These are phyloP conservation scores for Ceratobasidium sp. DNA, from an alignment of 1,284 basidiomycete species.

Conservation along the genomic window DNA sequence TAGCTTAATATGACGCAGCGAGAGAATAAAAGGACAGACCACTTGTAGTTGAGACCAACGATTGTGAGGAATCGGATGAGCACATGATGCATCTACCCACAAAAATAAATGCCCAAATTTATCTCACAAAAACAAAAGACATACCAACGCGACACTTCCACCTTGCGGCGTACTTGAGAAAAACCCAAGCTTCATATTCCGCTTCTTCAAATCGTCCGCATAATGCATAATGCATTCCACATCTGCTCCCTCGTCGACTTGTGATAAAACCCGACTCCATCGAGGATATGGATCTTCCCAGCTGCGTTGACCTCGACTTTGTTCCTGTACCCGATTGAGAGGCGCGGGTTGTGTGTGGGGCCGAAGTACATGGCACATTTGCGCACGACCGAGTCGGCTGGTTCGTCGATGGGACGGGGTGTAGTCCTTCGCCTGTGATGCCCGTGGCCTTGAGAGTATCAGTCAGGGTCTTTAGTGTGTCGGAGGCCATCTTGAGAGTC, in stretches of 20 bases:
- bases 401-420: constrained; percentile 80
- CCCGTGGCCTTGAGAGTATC: constrained; percentile 63
- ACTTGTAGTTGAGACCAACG: constrained; percentile 83
- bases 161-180: constrained; percentile 93
- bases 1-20: neutral
- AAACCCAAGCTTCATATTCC: constrained; percentile 87
- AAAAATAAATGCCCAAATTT: constrained; percentile 48
- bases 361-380: constrained; percentile 84
- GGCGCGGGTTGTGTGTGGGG: constrained; percentile 72
- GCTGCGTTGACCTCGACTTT: constrained; percentile 83
- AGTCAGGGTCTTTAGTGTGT: constrained; percentile 62
- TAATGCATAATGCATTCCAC: constrained; percentile 84
- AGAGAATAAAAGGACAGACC: constrained; percentile 61
- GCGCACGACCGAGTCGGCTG: constrained; percentile 84
- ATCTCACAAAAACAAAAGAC: constrained; percentile 53
- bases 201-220: constrained; percentile 83
- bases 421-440: constrained; percentile 59
- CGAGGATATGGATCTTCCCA: constrained; percentile 82
- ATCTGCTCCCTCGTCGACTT: constrained; percentile 76
- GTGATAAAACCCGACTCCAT: constrained; percentile 78
- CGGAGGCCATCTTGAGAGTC: constrained; percentile 54
- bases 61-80: constrained; percentile 83
- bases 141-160: constrained; percentile 88
- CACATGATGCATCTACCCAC: constrained; percentile 85
- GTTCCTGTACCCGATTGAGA: constrained; percentile 81